phyloP scores from a whole-genome alignment of 495 filamentous ascomycete species.

The Penicillium canariense region DNA sequence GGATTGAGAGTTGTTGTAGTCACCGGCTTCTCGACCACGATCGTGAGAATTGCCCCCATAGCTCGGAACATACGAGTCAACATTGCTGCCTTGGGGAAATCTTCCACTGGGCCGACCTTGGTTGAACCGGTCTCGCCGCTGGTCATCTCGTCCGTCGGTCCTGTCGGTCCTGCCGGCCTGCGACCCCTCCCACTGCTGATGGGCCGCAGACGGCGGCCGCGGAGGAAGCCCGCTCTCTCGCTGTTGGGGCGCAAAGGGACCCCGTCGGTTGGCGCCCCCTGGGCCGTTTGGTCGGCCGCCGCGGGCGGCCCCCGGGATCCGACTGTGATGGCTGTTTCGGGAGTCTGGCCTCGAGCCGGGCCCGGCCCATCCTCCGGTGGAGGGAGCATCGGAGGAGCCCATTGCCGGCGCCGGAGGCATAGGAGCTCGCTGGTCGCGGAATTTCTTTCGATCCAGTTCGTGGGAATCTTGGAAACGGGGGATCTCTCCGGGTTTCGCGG shows the following conservation, averaged over 20 bases:
- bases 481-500: conserved; percentile 75
- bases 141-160: conserved; percentile 28
- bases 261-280: conserved; percentile 26
- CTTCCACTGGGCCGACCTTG: conserved; percentile 26
- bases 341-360: conserved; percentile 33
- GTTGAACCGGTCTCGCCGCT: conserved; percentile 31
- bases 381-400: conserved; percentile 76
- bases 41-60: conserved; percentile 28
- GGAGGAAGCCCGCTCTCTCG: conserved; percentile 40
- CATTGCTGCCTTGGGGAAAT: conserved; percentile 22
- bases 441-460: conserved; percentile 88
- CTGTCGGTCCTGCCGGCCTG: conserved; percentile 30
- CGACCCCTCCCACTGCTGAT: conserved; percentile 31
- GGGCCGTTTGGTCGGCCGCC: conserved; percentile 24
- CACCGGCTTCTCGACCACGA: conserved; percentile 24
- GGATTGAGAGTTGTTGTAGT: conserved; percentile 13
- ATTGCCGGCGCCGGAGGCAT: conserved; percentile 88
- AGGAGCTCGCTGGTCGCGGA: conserved; percentile 72
- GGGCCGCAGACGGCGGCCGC: conserved; percentile 32
- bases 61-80: conserved; percentile 44
- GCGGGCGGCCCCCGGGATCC: conserved; percentile 35
- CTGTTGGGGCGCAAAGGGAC: conserved; percentile 26
- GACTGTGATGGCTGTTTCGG: conserved; percentile 24
- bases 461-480: conserved; percentile 92
- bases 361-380: conserved; percentile 57